Evolutionary conservation across 2,329 filamentous ascomycete species (phyloP), one percentile per base, ranked within the genome.

Genomic region (Scedosporium minutisporum): DNA sequence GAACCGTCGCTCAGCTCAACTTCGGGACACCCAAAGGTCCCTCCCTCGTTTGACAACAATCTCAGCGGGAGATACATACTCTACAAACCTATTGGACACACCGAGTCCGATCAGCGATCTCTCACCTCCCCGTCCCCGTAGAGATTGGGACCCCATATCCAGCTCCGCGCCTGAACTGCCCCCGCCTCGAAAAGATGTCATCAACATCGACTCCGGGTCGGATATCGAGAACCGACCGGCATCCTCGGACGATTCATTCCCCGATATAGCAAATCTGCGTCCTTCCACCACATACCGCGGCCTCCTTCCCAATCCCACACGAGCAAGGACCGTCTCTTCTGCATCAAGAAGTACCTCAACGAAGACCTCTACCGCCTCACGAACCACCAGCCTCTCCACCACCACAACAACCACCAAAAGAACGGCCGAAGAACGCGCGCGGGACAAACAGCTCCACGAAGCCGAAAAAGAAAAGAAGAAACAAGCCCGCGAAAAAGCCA

Each of bases 401-500:
- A 55, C 48, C 27, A 23, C 44, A 14, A 61, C 63, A 21, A 65
- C 62, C 3, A 25, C 66, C 33, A 75, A 69, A 65, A 75, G 71
- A 61, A 72, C 70, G 0, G 63, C 71, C 4, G 75, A 73, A 25
- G 75, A 78, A 41, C 77, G 70, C 61, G 69, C 72, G 16, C 71
- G 68, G 6, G 77, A 80, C 51, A 80, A 71, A 57, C 71, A 75
- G 44, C 71, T 75, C 12, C 87, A 79, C 64, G 82, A 83, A 23
- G 76, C 75, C 0, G 84, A 86, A 57, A 84, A 80, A 64, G 81
- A 82, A 64, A 76, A 75, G 23, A 83, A 84, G 66, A 80, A 82
- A 44, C 72, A 76, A 3, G 83, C 87, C 63, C 86, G 81, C 58
- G 80, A 86, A 62, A 74, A 78, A 0, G 81, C 81, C 58, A 89